Evolutionary conservation across 2,329 filamentous ascomycete genomes (phyloP), one percentile per base, ranked within the genome.

Genomic region (Ceratocystis colombiana): DNA sequence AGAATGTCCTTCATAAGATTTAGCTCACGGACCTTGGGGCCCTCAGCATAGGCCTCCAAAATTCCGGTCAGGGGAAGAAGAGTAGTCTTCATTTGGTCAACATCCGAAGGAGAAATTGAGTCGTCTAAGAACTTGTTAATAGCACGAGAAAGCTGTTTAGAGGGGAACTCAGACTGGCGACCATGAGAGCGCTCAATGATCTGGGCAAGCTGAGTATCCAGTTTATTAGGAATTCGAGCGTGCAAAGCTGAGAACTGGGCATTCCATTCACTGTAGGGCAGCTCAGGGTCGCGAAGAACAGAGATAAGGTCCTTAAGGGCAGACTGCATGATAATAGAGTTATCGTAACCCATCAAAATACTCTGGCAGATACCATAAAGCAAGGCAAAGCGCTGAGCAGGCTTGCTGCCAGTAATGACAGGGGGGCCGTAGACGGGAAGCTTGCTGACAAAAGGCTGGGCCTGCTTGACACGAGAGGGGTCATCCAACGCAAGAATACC

Each of bases 231-330:
- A 89, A 97, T 99, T 72, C 94, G 89, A 5, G 92, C 89, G 76
- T 97, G 93, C n/a, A 99, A 84, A 25, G 94, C 94, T 62, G 94
- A 96, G 71, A 96, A 94, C 74, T 97, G 91, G 5, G 93, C 89
- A 69, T 88, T 91, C 90, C 93, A 99, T 76, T 99, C 91, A 75
- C 93, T 91, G 74, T 94, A 99, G 1, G 94, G 94, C 69, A 99
- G 83, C 72, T 96, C 92, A 1, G 88, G 86, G 73, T 96, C 85
- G 53, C 93, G 87, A 25, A 99, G 84, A 10, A 99, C 92, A 68
- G 90, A 85, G n/a, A 96, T 86, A 46, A 97, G 81, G 74, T 94
- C 89, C 77, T 89, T 90, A 25, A 99, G 80, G 1, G 91, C 94
- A 68, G 85, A 77, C 64, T 85, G 83, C 93, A 99, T 96, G 76